Conservation (phyloP, 139 green algal species). For the Eudorina sp. region DNA sequence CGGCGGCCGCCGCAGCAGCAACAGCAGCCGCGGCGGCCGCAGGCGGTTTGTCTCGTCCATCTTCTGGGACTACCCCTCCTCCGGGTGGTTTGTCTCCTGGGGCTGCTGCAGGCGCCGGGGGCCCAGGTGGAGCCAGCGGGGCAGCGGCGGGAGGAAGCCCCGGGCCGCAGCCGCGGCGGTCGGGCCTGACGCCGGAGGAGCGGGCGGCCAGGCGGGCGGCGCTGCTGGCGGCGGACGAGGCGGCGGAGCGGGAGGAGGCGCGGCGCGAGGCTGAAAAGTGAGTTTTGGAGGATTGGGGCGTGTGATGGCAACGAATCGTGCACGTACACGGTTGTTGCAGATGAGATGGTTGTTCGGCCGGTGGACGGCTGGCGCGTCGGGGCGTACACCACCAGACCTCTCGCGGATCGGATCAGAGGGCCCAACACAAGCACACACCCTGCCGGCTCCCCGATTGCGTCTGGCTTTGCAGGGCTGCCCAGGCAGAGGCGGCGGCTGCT, state of each 20-base stretch:
- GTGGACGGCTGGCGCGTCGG: no score
- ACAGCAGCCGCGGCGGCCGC: neutral
- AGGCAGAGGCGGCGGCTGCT: neutral
- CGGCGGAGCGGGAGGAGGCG: constrained; percentile 50
- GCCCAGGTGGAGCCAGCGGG: neutral
- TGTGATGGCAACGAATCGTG: no score
- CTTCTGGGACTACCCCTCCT: neutral
- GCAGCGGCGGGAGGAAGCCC: neutral
- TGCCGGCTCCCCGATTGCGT: no score
- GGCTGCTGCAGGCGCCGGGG: no score
- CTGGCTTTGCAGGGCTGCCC: neutral
- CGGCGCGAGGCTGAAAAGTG: constrained; percentile 43
- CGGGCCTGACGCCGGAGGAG: neutral
- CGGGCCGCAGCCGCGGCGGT: no score
- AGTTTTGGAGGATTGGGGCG: no score
- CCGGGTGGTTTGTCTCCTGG: no score
- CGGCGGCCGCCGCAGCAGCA: neutral
- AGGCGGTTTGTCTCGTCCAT: neutral
- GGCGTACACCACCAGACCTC: no score
- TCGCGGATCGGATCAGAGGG: no score
- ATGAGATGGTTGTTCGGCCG: no score
- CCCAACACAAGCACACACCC: no score
- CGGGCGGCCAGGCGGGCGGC: constrained; percentile 51
- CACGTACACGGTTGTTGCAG: no score
- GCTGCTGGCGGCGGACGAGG: constrained; percentile 53